A percentile compares a stretch with the other conserved stretches of the same genome.
phyloP scores from a whole-genome alignment of 805 yeast species.

The Teunomyces panamensis region DNA sequence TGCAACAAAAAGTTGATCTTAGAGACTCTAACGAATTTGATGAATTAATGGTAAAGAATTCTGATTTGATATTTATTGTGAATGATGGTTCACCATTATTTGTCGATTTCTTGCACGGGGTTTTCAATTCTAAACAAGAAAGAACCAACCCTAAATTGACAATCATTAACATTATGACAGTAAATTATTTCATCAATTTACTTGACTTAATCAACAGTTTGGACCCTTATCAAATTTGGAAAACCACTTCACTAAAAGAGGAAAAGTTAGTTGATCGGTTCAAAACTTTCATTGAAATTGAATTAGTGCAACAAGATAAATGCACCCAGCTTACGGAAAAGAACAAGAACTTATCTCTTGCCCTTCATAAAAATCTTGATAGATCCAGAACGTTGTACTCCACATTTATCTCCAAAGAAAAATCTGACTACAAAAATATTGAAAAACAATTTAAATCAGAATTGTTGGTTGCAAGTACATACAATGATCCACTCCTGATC shows the following conservation, averaged over 20 bases:
- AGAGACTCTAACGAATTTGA: slow-evolving; percentile 8
- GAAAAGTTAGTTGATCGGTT: slow-evolving; percentile 22
- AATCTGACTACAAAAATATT: slow-evolving; percentile 25
- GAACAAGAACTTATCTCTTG: slow-evolving; percentile 7
- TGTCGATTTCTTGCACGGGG: slow-evolving; percentile 20
- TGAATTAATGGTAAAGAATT: slow-evolving; percentile 16
- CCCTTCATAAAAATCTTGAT: neutral
- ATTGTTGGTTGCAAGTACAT: slow-evolving; percentile 21
- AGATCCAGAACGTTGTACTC: slow-evolving; percentile 17
- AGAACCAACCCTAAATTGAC: slow-evolving; percentile 25
- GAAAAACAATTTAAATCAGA: slow-evolving; percentile 30
- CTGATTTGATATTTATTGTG: slow-evolving; percentile 31
- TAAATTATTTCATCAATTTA: slow-evolving; percentile 38
- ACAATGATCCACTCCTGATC: slow-evolving; percentile 29
- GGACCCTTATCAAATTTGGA: slow-evolving; percentile 40
- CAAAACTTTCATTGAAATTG: slow-evolving; percentile 26
- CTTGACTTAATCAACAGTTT: slow-evolving; percentile 32
- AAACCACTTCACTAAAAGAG: slow-evolving; percentile 30
- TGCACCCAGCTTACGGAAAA: slow-evolving; percentile 5
- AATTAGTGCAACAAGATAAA: slow-evolving; percentile 9
- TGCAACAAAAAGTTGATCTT: neutral
- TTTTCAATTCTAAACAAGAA: slow-evolving; percentile 8
- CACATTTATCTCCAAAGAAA: slow-evolving; percentile 19
- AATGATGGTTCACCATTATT: slow-evolving; percentile 37
- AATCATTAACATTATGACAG: slow-evolving; percentile 37